Base-by-base conservation (phyloP, 176 grass and related monocot species). In the Carex scoparia region DNA sequence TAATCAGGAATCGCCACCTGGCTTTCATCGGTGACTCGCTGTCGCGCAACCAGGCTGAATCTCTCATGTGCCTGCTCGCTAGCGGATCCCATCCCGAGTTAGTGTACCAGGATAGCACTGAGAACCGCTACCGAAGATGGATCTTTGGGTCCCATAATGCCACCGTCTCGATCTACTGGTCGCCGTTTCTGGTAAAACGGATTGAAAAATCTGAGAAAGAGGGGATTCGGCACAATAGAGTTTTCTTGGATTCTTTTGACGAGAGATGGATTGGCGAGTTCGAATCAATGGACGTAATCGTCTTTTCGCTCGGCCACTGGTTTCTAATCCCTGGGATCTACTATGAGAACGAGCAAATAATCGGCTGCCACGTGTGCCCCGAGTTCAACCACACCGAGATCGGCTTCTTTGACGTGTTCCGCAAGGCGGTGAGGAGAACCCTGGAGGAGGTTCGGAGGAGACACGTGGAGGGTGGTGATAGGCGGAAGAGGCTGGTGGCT, bases 271-370 rank as follows among this genome's bases (percentile, higher is more conserved):
- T 89, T 62, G 77, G 89, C 55, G 84, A 66, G 5, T 81, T 94
- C 23, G 86, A 80, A 14, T 62, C 38, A 5, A 33, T 93, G 42
- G 92, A 97, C 48, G 81, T 83, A 0, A 84, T 67, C 32, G 79
- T 92, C 3, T 87, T 97, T n/a, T 93, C 95, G 4, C 55, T 93
- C 9, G 95, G 95, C 0, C 95, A 97, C 68, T 97, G 95, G 95
- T 97, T 93, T 83, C 82, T 97, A 0, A 79, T 89, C 90, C 87
- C 92, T 0, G 86, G 89, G 13, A 46, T 97, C 12, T 97, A 97
- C 90, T 89, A 93, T 67, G 89, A 97, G 67, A 88, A 82, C 56
- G 89, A 86, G 27, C 4, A 33, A 33, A 86, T 94, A 55, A 71
- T 97, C n/a, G 90, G 87, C 30, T 97, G 95, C 94, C 95, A 93